Percentiles rank a stretch among this genome's conserved stretches.
phyloP scores from a whole-genome alignment of 2,329 filamentous ascomycete genomes.

The Cytospora leucostoma region DNA sequence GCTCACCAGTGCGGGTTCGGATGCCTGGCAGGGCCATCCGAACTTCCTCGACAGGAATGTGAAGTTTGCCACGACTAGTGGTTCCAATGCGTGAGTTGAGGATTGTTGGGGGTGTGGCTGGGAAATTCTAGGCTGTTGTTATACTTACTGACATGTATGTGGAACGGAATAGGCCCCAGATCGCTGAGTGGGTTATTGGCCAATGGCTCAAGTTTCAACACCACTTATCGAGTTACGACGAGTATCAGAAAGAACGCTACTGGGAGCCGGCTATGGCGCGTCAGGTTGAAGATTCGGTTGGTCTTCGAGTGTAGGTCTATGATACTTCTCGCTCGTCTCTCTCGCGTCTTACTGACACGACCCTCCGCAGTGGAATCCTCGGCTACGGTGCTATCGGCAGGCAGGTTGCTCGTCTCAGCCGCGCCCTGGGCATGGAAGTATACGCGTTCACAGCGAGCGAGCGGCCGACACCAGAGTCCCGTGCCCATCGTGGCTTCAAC shows the following conservation, averaged over 20 bases:
- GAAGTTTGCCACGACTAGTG: conserved; percentile 40
- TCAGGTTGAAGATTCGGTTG: conserved; percentile 27
- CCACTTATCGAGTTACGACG: conserved; percentile 35
- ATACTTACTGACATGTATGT: neutral
- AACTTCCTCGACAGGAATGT: conserved; percentile 37
- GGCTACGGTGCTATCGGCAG: conserved; percentile 49
- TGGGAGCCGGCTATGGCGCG: conserved; percentile 34
- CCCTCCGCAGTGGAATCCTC: conserved; percentile 36
- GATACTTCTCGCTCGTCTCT: no score
- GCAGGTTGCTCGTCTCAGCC: conserved; percentile 48
- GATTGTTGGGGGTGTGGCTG: neutral
- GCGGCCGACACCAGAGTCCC: conserved; percentile 58
- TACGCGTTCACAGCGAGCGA: conserved; percentile 66
- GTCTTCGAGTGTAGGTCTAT: conserved; percentile 22
- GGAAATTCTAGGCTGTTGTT: neutral
- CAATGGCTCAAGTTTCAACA: conserved; percentile 39
- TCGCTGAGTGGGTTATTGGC: conserved; percentile 45
- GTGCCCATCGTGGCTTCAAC: conserved; percentile 59
- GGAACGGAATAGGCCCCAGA: conserved; percentile 36
- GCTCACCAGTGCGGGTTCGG: conserved; percentile 42
- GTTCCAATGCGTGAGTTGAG: conserved; percentile 40
- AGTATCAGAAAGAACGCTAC: conserved; percentile 34
- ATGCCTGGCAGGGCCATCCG: conserved; percentile 39
- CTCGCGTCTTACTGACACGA: neutral
- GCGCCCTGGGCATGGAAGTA: conserved; percentile 65